Conservation (phyloP, 202 grass and related monocot genomes). For the Panicum hallii region DNA sequence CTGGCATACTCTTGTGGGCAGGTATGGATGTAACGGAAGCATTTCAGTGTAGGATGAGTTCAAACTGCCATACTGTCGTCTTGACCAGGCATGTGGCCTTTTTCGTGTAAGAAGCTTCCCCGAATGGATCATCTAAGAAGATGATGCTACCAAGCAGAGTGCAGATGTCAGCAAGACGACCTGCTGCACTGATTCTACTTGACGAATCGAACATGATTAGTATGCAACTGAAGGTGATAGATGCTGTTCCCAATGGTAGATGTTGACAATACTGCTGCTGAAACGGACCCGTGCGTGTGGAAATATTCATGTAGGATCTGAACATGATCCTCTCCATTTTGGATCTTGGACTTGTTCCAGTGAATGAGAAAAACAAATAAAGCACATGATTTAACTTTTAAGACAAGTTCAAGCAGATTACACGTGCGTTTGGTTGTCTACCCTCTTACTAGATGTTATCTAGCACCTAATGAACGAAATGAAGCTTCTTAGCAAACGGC, state of each 20-base stretch:
- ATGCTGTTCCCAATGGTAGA: background rate
- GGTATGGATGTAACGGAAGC: background rate
- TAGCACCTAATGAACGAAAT: background rate
- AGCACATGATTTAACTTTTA: slow-evolving; percentile 3
- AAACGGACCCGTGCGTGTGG: background rate
- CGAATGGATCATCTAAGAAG: background rate
- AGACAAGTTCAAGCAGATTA: background rate
- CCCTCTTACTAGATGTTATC: background rate
- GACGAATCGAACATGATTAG: slow-evolving; percentile 11
- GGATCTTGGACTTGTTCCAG: background rate
- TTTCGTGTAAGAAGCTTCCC: slow-evolving; percentile 26
- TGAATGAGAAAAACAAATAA: background rate
- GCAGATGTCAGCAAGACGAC: slow-evolving; percentile 1
- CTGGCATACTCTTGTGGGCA: background rate
- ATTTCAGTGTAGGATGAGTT: background rate
- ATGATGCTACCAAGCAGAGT: background rate
- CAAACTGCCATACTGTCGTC: background rate
- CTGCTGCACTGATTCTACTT: background rate
- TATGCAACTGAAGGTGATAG: background rate
- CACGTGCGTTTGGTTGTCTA: background rate
- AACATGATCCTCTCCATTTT: background rate
- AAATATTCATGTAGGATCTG: background rate
- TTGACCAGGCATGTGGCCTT: background rate
- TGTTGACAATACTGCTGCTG: background rate
- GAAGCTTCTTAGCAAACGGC: slow-evolving; percentile 33